Evolutionary conservation across 441 rosid genomes (phyloP).

Genomic region (Francoa sonchifolia): DNA sequence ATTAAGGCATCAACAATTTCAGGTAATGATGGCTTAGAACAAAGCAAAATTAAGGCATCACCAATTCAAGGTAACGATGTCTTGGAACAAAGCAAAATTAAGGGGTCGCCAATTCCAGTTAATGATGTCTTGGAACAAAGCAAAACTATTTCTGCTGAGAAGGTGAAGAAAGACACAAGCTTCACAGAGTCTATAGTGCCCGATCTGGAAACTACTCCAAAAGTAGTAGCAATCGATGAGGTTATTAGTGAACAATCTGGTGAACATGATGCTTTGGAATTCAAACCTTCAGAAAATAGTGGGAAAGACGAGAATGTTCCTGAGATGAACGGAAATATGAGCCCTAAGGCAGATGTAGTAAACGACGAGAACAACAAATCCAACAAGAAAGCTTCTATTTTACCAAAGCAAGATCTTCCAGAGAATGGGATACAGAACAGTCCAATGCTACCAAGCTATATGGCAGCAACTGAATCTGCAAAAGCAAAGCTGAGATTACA

Average conservation of each 20-base stretch:
- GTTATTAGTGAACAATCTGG: slow-evolving; percentile 19
- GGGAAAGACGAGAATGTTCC: slow-evolving; percentile 31
- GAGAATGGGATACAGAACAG: slow-evolving; percentile 59
- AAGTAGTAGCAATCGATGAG: slow-evolving; percentile 26
- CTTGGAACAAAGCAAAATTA: too few species aligned
- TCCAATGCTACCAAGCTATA: slow-evolving; percentile 80
- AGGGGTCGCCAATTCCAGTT: too few species aligned
- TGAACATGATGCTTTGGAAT: slow-evolving; percentile 25
- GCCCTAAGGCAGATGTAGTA: slow-evolving; percentile 28
- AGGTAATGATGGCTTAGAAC: too few species aligned
- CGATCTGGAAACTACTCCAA: slow-evolving; percentile 27
- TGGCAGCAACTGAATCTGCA: slow-evolving; percentile 90
- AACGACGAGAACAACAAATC: slow-evolving; percentile 43
- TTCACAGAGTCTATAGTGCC: slow-evolving; percentile 16
- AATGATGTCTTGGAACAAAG: slow-evolving; percentile 20
- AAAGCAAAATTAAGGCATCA: too few species aligned
- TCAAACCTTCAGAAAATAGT: slow-evolving; percentile 26
- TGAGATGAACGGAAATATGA: slow-evolving; percentile 28
- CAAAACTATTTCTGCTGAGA: background rate
- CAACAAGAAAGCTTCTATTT: slow-evolving; percentile 33
- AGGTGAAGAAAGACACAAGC: slow-evolving; percentile 21
- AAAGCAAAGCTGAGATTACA: slow-evolving; percentile 85
- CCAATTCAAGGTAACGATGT: too few species aligned
- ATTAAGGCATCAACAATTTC: slow-evolving; percentile 24
- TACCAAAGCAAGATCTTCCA: slow-evolving; percentile 41